Evolutionary conservation across 352 stramenopile species (phyloP).

Genomic region (Globisporangium paroecandrum): DNA sequence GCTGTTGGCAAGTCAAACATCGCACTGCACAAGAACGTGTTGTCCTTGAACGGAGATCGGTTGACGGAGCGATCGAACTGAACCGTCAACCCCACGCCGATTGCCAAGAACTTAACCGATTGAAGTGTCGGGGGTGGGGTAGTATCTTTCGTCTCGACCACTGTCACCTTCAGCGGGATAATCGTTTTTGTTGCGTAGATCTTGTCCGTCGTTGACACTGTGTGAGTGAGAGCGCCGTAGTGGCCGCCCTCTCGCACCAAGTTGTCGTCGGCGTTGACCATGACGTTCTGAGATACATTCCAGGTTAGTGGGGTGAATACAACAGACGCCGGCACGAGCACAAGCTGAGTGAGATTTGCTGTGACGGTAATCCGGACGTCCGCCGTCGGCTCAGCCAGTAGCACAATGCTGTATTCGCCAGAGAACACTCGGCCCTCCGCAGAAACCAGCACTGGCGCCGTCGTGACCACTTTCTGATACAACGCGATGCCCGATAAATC

Average conservation of each 20-base stretch:
- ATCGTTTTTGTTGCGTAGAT: slow-evolving; percentile 33
- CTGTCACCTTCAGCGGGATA: slow-evolving; percentile 33
- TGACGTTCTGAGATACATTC: slow-evolving; percentile 43
- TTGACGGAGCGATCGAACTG: slow-evolving; percentile 51
- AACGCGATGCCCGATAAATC: slow-evolving; percentile 42
- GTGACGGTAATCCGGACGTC: slow-evolving; percentile 32
- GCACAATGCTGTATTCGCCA: slow-evolving; percentile 43
- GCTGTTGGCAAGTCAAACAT: slow-evolving; percentile 49
- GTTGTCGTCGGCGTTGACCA: slow-evolving; percentile 48
- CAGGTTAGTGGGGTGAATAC: slow-evolving; percentile 41
- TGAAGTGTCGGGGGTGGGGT: slow-evolving; percentile 53
- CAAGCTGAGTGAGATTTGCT: slow-evolving; percentile 34
- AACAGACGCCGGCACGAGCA: slow-evolving; percentile 31
- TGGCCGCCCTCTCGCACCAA: slow-evolving; percentile 42
- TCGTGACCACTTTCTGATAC: slow-evolving; percentile 38
- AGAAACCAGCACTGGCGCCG: slow-evolving; percentile 36
- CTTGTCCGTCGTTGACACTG: slow-evolving; percentile 25
- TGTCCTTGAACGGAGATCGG: slow-evolving; percentile 23
- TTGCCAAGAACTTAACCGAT: slow-evolving; percentile 51
- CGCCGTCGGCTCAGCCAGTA: slow-evolving; percentile 40
- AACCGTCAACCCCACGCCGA: slow-evolving; percentile 36
- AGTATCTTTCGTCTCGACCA: slow-evolving; percentile 59
- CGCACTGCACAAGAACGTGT: slow-evolving; percentile 42
- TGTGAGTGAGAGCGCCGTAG: slow-evolving; percentile 26
- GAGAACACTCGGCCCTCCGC: slow-evolving; percentile 46